Evolutionary conservation across 1,139 yeast genomes (phyloP), one percentile per base, ranked within the genome.

Genomic region (Protomyces inundatus): DNA sequence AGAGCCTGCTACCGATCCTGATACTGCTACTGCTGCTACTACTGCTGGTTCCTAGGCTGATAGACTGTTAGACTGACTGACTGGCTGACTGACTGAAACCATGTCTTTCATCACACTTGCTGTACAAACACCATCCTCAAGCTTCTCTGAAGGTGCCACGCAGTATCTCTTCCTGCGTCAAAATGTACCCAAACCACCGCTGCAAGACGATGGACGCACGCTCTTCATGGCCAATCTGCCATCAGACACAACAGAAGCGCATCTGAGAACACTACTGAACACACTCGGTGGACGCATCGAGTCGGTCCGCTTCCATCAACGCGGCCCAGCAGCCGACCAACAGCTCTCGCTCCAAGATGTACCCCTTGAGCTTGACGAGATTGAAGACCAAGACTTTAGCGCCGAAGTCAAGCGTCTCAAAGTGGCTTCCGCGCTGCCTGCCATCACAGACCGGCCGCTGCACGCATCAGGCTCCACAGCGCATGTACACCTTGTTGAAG

Each of bases 211-310:
- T 34, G 53, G 50, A 3, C 51, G 50, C 23, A 59, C 68, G 14
- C 45, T 70, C 45, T 70, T 69, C 56, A 32, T 69, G 33, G 68
- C 68, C 14, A 70, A 70, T 51, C 45, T 70, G 16, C 71, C 71
- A 4, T 63, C 67, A 39, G 71, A 69, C 50, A 50, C 70, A 6
- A 68, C 71, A 5, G 64, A 67, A 1, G 60, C 64, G 33, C 69
- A 67, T 57, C 48, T 70, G 30, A 59, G 60, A 16, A 53, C 56
- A 3, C 60, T 69, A 23, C 65, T 69, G 33, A 40, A 63, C 14
- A 37, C 55, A 14, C 42, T 67, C 2, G 55, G 63, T 6, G 64
- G 65, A 23, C 65, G 65, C 14, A 53, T 68, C 10, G 67, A 64
- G 30, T 52, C 64, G 4, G 68, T 69, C n/a, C 55, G 56, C 23